phyloP scores from a whole-genome alignment of 192 early-diverging fungal species.

The Coemansia sp. region DNA sequence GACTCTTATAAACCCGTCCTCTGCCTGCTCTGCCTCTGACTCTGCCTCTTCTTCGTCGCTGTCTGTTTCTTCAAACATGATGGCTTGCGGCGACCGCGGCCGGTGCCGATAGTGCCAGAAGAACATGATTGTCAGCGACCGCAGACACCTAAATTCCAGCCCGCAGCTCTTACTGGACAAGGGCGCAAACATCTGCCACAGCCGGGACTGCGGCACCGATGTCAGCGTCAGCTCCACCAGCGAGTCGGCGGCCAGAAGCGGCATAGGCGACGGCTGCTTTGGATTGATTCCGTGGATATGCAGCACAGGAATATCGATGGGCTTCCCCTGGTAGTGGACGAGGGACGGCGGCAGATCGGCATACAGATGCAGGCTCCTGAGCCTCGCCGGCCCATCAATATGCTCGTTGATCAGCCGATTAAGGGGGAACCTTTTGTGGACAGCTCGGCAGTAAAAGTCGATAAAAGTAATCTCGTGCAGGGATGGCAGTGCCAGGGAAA shows the following conservation, averaged over 20 bases:
- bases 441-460: constrained; percentile 1
- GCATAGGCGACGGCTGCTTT: background rate
- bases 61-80: background rate
- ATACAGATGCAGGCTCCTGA: background rate
- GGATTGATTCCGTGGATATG: constrained; percentile 2
- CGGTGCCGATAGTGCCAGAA: background rate
- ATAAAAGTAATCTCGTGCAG: constrained; percentile 6
- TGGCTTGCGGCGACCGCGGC: background rate
- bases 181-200: constrained; percentile 10
- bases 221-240: constrained; percentile 14
- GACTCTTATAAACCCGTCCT: background rate
- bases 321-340: background rate
- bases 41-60: background rate
- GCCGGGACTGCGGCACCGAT: background rate
- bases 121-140: constrained; percentile 13
- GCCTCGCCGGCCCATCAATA: background rate
- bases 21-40: background rate
- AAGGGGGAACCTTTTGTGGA: constrained; percentile 5
- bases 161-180: background rate
- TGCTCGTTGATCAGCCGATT: constrained; percentile 16
- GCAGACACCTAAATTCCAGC: constrained; percentile 10
- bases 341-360: constrained; percentile 6
- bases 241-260: background rate
- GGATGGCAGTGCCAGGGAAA: constrained; percentile 7
- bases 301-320: background rate